Base-by-base conservation (phyloP, 108 stramenopile genomes). In the Phaeodactylum tricornutum region DNA sequence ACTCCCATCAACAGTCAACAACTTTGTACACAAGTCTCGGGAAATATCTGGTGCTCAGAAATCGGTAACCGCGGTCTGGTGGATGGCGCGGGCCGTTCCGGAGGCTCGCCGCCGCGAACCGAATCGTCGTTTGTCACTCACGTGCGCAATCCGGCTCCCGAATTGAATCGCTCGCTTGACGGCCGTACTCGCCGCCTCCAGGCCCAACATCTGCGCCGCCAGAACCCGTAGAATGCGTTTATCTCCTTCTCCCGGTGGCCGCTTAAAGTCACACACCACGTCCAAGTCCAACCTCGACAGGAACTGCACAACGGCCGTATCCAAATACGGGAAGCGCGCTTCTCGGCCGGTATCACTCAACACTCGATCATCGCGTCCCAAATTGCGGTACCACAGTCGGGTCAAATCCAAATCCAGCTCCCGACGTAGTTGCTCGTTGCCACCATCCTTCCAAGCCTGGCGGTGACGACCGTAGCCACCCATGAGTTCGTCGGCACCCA, bases 391-490 rank as follows among this genome's bases (percentile, higher is more conserved):
- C 96, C 96, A 97, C 1, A 99, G 55, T n/a, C 98, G 73, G 19
- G 48, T 56, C 32, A 82, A 53, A 51, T 99, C 98, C 71, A 71
- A 61, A 38, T 60, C 32, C 23, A 99, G 59, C 73, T 97, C 98
- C 1, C 33, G 36, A 17, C 33, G 61, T 5, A 99, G 69, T 21
- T 58, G 66, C 24, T 56, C 59, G 50, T 74, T 72, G 29, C 90
- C 88, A 33, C 78, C 90, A 23, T 60, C 56, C 39, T 59, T 47
- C 61, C 67, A 93, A 14, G 88, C 92, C 29, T 82, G 81, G 29
- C 93, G 72, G 51, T 99, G 98, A 15, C 98, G 68, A 33, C 93
- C 92, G 72, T 99, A 99, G 1, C 98, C 98, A 29, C 78, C 98
- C 49, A 96, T 52, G 53, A 79, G 90, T 59, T 99, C 98, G 53